Evolutionary conservation across 192 early-diverging fungal genomes (phyloP).

Genomic region (Coemansia sp.): DNA sequence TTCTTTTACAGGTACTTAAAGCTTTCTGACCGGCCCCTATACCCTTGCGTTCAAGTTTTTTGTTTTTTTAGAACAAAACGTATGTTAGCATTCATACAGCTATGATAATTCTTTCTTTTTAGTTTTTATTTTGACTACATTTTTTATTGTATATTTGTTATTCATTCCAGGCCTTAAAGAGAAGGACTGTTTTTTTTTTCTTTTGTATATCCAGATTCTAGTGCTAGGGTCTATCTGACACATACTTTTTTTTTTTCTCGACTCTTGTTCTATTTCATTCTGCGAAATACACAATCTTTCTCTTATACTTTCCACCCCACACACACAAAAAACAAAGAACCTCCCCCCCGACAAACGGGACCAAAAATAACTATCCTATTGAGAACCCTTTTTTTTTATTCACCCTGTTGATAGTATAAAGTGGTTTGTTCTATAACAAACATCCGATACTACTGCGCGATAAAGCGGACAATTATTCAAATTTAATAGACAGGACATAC

Average conservation of each 20-base stretch:
- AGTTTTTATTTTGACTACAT: no score
- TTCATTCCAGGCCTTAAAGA: neutral
- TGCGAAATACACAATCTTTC: neutral
- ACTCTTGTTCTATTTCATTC: neutral
- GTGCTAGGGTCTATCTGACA: neutral
- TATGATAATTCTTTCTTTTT: no score
- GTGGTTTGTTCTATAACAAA: neutral
- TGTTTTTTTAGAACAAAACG: no score
- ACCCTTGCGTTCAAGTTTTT: neutral
- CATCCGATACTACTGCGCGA: neutral
- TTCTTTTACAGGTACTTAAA: constrained; percentile 9
- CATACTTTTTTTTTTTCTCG: constrained; percentile 8
- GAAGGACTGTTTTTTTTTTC: neutral
- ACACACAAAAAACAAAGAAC: neutral
- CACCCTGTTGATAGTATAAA: no score
- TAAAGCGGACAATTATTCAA: neutral
- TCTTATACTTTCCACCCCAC: neutral
- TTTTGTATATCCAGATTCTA: neutral
- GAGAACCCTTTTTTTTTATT: no score
- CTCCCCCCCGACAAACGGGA: no score
- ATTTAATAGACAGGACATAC: no score
- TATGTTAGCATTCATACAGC: no score
- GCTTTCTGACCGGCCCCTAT: constrained; percentile 1
- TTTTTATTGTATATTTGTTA: neutral
- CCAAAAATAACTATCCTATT: no score